Conservation (phyloP, 805 yeast species). For the Wickerhamiella kurtzmanii region DNA sequence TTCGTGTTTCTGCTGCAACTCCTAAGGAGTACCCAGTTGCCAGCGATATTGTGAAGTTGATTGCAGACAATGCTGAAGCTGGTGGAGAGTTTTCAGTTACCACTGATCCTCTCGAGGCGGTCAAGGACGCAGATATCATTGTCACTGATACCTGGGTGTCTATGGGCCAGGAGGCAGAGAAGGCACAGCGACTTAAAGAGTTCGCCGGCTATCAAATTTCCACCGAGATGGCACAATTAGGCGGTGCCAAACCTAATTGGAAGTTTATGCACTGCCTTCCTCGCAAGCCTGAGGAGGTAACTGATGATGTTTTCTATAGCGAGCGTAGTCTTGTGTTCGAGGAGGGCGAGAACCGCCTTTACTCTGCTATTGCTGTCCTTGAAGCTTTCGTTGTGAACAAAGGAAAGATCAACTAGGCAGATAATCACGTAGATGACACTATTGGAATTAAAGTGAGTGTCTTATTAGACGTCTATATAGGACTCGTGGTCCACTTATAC, state of each 20-base stretch:
- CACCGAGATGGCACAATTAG: constrained; percentile 41
- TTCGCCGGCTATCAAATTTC: constrained; percentile 82
- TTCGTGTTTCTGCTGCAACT: constrained; percentile 69
- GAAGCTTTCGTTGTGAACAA: constrained; percentile 81
- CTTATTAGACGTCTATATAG: too few species aligned
- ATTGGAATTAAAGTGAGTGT: too few species aligned
- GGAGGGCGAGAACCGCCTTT: constrained; percentile 92
- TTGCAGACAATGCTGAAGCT: constrained; percentile 38
- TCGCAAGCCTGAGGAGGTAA: constrained; percentile 87
- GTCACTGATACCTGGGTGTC: constrained; percentile 97
- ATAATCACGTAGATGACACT: too few species aligned
- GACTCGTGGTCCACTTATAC: too few species aligned
- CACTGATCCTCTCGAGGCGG: constrained; percentile 65
- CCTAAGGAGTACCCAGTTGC: constrained; percentile 64
- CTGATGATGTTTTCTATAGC: constrained; percentile 83
- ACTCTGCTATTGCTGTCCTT: constrained; percentile 89
- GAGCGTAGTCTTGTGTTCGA: constrained; percentile 75
- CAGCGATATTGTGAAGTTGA: constrained; percentile 38
- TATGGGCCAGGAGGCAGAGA: constrained; percentile 92
- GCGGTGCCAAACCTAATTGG: constrained; percentile 52
- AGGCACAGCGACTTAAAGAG: constrained; percentile 54
- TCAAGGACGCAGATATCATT: constrained; percentile 59
- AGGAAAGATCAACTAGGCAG: constrained; percentile 38
- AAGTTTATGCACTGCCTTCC: constrained; percentile 97
- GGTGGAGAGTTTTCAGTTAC: constrained; percentile 38